Conservation (phyloP, 805 yeast genomes). For the Kregervanrija fluxuum region DNA sequence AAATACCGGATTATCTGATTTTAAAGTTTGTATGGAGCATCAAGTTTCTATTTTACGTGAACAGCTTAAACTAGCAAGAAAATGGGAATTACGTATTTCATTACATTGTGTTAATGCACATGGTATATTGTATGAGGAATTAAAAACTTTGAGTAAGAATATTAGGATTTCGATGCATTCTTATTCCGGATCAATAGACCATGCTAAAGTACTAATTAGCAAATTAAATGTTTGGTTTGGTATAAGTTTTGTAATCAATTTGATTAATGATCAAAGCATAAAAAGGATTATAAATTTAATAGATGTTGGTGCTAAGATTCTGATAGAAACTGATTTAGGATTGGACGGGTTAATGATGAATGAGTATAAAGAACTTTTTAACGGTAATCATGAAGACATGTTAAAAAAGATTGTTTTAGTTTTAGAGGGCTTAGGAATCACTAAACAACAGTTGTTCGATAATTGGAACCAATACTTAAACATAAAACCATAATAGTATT, state of each 20-base stretch:
- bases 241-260: slow-evolving; percentile 22
- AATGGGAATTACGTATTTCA: slow-evolving; percentile 30
- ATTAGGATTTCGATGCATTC: slow-evolving; percentile 67
- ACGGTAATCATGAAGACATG: not conserved
- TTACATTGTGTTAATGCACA: slow-evolving; percentile 83
- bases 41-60: slow-evolving; percentile 47
- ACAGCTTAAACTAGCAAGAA: slow-evolving; percentile 50
- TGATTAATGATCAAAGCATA: slow-evolving; percentile 12
- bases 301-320: slow-evolving; percentile 24
- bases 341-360: slow-evolving; percentile 17
- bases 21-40: slow-evolving; percentile 56
- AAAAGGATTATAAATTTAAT: slow-evolving; percentile 8
- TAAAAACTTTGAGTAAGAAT: slow-evolving; percentile 28
- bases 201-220: slow-evolving; percentile 41
- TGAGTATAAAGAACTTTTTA: too few relatives aligned
- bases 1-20: slow-evolving; percentile 16
- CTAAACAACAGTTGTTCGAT: not conserved
- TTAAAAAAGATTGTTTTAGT: not conserved
- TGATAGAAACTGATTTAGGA: slow-evolving; percentile 49
- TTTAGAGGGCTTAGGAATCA: not conserved
- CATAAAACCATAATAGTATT: too few relatives aligned
- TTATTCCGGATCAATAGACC: slow-evolving; percentile 76
- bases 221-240: slow-evolving; percentile 32
- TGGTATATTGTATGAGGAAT: slow-evolving; percentile 37
- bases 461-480: slow-evolving; percentile 2